Evolutionary conservation across 2,329 filamentous ascomycete genomes (phyloP).

Genomic region (Phaeosphaeria sp.): DNA sequence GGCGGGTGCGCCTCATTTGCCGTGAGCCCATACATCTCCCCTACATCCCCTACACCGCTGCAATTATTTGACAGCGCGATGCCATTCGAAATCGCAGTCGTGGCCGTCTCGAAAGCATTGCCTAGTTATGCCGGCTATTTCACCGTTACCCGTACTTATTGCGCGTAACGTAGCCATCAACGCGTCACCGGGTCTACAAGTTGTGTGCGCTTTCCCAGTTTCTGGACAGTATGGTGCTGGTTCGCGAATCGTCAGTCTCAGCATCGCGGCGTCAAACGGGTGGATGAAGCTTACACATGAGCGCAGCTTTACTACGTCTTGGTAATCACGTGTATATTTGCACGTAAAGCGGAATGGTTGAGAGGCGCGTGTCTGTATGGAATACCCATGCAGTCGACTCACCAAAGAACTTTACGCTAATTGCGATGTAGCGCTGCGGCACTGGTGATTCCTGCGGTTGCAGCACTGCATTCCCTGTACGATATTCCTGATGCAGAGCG

Average conservation of each 20-base stretch:
- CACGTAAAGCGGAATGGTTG: constrained; percentile 67
- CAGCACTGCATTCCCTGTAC: constrained; percentile 60
- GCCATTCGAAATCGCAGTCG: constrained; percentile 10
- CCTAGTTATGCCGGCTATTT: constrained; percentile 45
- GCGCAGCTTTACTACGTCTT: constrained; percentile 62
- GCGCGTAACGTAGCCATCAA: constrained; percentile 13
- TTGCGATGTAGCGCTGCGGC: constrained; percentile 42
- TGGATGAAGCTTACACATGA: constrained; percentile 48
- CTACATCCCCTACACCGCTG: constrained; percentile 7
- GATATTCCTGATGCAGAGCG: neutral
- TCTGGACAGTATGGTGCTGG: constrained; percentile 63
- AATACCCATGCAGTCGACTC: neutral
- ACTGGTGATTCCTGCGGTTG: constrained; percentile 67
- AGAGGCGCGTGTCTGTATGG: constrained; percentile 60
- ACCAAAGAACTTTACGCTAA: neutral
- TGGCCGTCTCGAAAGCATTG: constrained; percentile 26
- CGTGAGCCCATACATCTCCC: constrained; percentile 12
- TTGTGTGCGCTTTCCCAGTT: constrained; percentile 64
- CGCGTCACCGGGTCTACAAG: constrained; percentile 45
- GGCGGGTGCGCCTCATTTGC: constrained; percentile 19
- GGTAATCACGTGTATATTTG: constrained; percentile 67
- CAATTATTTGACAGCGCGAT: neutral
- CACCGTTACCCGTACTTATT: constrained; percentile 29
- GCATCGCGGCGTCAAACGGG: neutral
- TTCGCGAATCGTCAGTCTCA: constrained; percentile 56